These are phyloP conservation scores for Pythium monospermum DNA, from an alignment of 352 stramenopile species.

Conservation along the genomic window DNA sequence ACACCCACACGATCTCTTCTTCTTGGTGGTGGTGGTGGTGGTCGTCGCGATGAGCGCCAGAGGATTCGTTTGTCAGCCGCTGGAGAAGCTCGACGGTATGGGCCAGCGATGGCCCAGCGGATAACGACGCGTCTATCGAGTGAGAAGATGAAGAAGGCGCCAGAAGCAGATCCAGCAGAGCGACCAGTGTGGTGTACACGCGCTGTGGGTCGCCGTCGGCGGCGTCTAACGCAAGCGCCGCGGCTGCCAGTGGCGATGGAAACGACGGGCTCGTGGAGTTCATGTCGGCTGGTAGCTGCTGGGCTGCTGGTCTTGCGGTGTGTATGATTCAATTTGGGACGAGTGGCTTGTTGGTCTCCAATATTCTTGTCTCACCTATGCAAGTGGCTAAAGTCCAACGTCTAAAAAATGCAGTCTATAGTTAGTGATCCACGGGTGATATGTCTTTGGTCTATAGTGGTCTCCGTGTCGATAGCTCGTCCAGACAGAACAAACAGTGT, in stretches of 20 bases:
- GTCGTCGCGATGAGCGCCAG: too few relatives aligned
- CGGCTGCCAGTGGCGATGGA: neutral
- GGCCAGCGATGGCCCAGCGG: neutral
- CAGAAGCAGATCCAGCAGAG: conserved; percentile 17
- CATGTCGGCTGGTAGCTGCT: conserved; percentile 11
- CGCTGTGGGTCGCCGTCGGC: conserved; percentile 16
- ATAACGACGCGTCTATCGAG: too few relatives aligned
- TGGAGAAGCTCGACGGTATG: conserved; percentile 7
- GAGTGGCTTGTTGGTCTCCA: too few relatives aligned
- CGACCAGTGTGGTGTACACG: conserved; percentile 28
- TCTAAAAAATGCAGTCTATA: too few relatives aligned
- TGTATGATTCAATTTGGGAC: too few relatives aligned
- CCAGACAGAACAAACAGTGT: too few relatives aligned
- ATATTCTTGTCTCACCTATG: too few relatives aligned
- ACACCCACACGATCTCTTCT: conserved; percentile 39
- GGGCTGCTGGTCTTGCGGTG: neutral
- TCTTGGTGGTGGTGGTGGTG: conserved; percentile 17
- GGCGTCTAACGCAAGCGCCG: conserved; percentile 21
- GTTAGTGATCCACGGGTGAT: too few relatives aligned
- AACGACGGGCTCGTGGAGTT: neutral
- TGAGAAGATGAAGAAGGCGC: too few relatives aligned
- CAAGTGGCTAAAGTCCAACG: too few relatives aligned
- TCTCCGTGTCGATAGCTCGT: too few relatives aligned
- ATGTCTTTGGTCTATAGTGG: too few relatives aligned
- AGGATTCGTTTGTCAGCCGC: conserved; percentile 19